Percentiles rank a stretch among this genome's conserved stretches.
Conservation (phyloP, 441 rosid species). For the Biscutella laevigata region DNA sequence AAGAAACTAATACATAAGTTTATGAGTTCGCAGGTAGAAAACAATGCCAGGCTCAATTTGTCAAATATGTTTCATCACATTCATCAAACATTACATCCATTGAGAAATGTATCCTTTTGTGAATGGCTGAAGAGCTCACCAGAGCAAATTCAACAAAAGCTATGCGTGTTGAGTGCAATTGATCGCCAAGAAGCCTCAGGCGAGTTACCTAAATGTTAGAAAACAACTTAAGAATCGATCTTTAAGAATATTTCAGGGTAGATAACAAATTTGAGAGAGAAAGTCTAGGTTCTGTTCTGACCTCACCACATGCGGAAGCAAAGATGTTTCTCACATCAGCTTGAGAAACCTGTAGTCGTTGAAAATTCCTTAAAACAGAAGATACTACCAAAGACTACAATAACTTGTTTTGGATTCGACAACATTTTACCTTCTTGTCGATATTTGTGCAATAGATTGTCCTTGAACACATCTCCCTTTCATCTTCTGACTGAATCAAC, state of each 20-base stretch:
- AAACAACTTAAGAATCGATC: neutral
- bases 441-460: slow-evolving; percentile 67
- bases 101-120: too few relatives aligned
- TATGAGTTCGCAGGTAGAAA: neutral
- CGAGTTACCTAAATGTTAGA: slow-evolving; percentile 44
- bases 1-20: neutral
- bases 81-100: neutral
- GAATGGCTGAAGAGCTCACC: slow-evolving; percentile 46
- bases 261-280: neutral
- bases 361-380: neutral
- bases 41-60: neutral
- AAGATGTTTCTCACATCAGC: slow-evolving; percentile 54
- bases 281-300: slow-evolving; percentile 19
- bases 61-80: neutral
- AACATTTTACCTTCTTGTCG: slow-evolving; percentile 53
- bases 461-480: slow-evolving; percentile 68
- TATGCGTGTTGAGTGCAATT: slow-evolving; percentile 57
- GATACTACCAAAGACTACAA: neutral
- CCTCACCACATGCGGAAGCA: slow-evolving; percentile 60
- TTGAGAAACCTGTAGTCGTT: slow-evolving; percentile 43
- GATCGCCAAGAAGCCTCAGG: slow-evolving; percentile 61
- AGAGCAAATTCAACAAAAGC: slow-evolving; percentile 63
- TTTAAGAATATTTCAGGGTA: neutral
- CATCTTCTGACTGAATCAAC: slow-evolving; percentile 57
- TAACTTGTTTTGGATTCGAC: neutral